Evolutionary conservation across 805 yeast species (phyloP).

Genomic region (Phaffomyces antillensis): DNA sequence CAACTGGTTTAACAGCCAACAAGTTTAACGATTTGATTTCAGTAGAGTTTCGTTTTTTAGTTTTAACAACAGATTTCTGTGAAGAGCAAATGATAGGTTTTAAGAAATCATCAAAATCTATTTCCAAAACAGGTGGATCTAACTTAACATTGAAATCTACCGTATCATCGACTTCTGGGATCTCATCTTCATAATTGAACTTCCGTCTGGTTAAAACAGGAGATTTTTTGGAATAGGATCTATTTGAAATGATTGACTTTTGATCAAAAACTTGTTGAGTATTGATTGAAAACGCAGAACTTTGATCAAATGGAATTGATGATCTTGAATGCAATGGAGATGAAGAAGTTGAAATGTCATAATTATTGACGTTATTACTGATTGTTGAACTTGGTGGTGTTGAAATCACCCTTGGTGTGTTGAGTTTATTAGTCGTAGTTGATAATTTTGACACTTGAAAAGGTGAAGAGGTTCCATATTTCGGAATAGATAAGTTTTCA

Average conservation of each 20-base stretch:
- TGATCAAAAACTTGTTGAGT: not conserved
- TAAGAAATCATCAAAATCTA: constrained; percentile 1
- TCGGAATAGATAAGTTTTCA: constrained; percentile 6
- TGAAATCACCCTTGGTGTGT: not conserved
- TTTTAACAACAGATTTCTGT: not conserved
- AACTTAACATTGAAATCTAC: not conserved
- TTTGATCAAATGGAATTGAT: constrained; percentile 1
- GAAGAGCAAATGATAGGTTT: constrained; percentile 18
- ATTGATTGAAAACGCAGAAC: not conserved
- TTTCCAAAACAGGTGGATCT: not conserved
- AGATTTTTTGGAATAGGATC: not conserved
- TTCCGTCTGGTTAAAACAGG: not conserved
- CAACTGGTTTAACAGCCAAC: constrained; percentile 4
- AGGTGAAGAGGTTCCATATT: not conserved
- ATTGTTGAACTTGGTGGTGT: not conserved
- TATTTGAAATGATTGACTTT: not conserved
- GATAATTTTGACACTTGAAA: not conserved
- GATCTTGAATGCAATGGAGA: not conserved
- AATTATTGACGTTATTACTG: not conserved
- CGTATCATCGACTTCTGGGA: not conserved
- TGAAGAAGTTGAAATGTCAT: not conserved
- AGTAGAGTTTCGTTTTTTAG: constrained; percentile 1
- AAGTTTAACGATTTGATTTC: constrained; percentile 6
- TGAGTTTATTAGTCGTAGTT: not conserved
- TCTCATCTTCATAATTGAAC: constrained; percentile 1